Conservation (phyloP, 106 monocot genomes). For the Allium sativum region DNA sequence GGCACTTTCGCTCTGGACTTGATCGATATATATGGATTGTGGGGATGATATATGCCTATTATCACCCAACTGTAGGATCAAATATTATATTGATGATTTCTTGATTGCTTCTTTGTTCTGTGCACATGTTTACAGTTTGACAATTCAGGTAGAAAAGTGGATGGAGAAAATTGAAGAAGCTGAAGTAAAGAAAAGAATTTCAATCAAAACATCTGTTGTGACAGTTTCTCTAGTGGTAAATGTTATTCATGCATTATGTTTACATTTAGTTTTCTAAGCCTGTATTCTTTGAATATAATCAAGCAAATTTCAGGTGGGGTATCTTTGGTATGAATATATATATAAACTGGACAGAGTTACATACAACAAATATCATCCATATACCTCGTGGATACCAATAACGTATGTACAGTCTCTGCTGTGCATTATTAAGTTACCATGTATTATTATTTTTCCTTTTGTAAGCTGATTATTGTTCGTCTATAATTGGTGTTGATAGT, state of each 20-base stretch:
- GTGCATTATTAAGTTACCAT: background rate
- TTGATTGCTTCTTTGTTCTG: background rate
- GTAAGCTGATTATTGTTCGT: no score
- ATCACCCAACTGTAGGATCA: constrained; percentile 81
- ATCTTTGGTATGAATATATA: constrained; percentile 85
- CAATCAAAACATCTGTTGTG: constrained; percentile 49
- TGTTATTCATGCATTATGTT: background rate
- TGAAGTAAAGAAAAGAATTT: constrained; percentile 48
- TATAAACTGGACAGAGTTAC: constrained; percentile 89
- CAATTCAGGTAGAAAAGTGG: constrained; percentile 74
- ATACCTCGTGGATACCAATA: constrained; percentile 99
- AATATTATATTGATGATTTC: background rate
- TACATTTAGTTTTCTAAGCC: background rate
- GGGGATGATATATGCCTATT: constrained; percentile 99
- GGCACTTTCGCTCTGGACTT: constrained; percentile 97
- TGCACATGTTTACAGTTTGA: background rate
- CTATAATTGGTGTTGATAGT: constrained; percentile 26
- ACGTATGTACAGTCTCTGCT: constrained; percentile 41
- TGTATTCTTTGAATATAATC: background rate
- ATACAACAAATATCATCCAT: constrained; percentile 93
- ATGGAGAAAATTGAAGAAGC: constrained; percentile 92
- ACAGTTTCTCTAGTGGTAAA: constrained; percentile 60
- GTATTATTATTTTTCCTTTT: background rate
- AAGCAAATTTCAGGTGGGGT: constrained; percentile 44
- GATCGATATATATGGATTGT: constrained; percentile 98